Percentiles rank a stretch among this genome's conserved stretches.
These are phyloP conservation scores for Chimonanthus salicifolius DNA, from an alignment of 164 flowering plant species.

Conservation along the genomic window DNA sequence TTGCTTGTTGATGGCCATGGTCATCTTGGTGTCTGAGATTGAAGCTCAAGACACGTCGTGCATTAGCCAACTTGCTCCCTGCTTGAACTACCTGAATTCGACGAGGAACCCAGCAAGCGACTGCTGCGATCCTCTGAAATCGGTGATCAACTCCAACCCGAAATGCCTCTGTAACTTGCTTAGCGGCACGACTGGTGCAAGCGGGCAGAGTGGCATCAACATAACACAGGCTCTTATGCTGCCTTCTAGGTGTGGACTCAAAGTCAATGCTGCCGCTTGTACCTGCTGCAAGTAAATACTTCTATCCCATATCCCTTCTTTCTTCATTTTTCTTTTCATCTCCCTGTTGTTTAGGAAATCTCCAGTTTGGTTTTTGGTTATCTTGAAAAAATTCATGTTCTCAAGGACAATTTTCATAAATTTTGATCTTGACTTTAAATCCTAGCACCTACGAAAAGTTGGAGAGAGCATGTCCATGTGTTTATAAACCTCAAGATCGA, in stretches of 20 bases:
- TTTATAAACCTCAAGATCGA: too few species aligned
- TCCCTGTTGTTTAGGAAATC: not conserved
- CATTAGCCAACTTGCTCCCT: conserved; percentile 43
- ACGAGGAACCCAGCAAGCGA: conserved; percentile 35
- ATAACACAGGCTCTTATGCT: conserved; percentile 40
- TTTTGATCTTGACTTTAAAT: too few species aligned
- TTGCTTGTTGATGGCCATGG: conserved; percentile 5
- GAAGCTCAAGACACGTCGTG: conserved; percentile 27
- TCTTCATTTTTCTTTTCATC: not conserved
- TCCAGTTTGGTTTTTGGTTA: too few species aligned
- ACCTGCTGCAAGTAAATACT: conserved; percentile 15
- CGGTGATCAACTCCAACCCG: conserved; percentile 41
- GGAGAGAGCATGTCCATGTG: too few species aligned
- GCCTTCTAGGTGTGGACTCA: conserved; percentile 62
- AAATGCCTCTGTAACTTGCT: conserved; percentile 57
- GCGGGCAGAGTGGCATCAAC: conserved; percentile 44
- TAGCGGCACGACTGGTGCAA: conserved; percentile 24
- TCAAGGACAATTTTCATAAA: too few species aligned
- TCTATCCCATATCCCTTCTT: not conserved
- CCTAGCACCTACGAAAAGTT: too few species aligned
- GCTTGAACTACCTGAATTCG: conserved; percentile 52
- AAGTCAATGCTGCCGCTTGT: conserved; percentile 55
- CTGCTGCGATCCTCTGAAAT: conserved; percentile 66
- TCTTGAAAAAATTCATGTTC: too few species aligned
- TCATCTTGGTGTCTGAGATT: conserved; percentile 6